Evolutionary conservation across 2,329 filamentous ascomycete species (phyloP), one percentile per base, ranked within the genome.

Genomic region (Pezicula neosporulosa): DNA sequence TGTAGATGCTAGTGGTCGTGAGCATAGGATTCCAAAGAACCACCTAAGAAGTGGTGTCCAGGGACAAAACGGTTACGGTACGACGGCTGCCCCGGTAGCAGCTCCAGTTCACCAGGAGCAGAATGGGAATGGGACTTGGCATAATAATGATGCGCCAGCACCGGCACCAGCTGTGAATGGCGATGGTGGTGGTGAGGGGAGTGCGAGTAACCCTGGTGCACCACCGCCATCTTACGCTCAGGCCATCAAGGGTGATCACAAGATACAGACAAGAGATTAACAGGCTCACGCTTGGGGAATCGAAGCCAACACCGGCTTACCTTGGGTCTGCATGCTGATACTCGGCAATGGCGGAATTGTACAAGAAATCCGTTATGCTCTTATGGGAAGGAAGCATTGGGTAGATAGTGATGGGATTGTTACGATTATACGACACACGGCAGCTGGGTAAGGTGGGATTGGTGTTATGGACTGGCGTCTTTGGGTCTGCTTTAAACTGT

Each of bases 171-270:
- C 64, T 47, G 66, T 68, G 19, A 60, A 51, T 24, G 60, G 55
- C 51, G 24, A 51, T 24, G 60, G 55, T 52, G 60, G 55, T 52
- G 74, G 72, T 56, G 71, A 74, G 63, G 70, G 76, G 38, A 66
- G 72, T 66, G 70, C 76, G 38, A 66, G 72, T 66, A 72, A 69
- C 58, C 65, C 75, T 45, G 73, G 72, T 12, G 77, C 81, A 30
- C 69, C 72, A 36, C 92, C 93, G 39, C 93, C 94, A 4, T 90
- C 87, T 13, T 97, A 97, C 69, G 87, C 89, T 15, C 90, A 97
- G 71, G 93, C 90, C 44, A 86, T 97, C 53, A 86, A 86, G 63
- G 91, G 90, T 1, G 93, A 97, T 66, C 74, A 97, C 71, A 97
- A 97, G 80, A 78, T 97, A 47, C 94, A 97, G 77, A 57, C 60